These are phyloP conservation scores for Protomyces macrosporus DNA, from an alignment of 1,139 yeast species.

Conservation along the genomic window DNA sequence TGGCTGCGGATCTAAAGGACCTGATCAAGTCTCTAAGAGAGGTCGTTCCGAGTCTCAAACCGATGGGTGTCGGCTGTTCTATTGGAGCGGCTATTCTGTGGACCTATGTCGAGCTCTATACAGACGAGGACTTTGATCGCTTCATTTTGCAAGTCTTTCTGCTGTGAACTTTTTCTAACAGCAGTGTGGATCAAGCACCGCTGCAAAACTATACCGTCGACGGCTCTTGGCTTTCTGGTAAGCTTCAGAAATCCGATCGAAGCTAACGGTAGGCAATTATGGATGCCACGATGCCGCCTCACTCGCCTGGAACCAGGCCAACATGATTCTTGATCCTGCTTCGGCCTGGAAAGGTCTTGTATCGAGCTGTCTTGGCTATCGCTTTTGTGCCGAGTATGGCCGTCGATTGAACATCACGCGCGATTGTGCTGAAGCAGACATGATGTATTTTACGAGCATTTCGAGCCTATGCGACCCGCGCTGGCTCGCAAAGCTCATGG, in stretches of 20 bases:
- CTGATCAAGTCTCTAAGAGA: neutral
- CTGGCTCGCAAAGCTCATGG: slow-evolving; percentile 24
- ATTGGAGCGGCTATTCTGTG: slow-evolving; percentile 23
- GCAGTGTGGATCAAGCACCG: slow-evolving; percentile 19
- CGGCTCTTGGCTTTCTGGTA: slow-evolving; percentile 8
- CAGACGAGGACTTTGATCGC: neutral
- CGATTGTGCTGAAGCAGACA: neutral
- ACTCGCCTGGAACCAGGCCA: slow-evolving; percentile 21
- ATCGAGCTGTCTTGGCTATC: slow-evolving; percentile 14
- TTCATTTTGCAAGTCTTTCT: neutral
- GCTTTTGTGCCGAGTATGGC: slow-evolving; percentile 3
- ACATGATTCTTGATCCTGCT: neutral
- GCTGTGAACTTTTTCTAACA: neutral
- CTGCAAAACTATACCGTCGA: slow-evolving; percentile 17
- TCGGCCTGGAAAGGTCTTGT: slow-evolving; percentile 8
- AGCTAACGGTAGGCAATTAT: slow-evolving; percentile 2
- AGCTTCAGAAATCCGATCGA: neutral
- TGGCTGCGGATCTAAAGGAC: slow-evolving; percentile 13
- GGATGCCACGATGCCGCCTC: slow-evolving; percentile 26
- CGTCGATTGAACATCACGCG: neutral
- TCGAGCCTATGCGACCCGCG: neutral
- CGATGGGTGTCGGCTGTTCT: slow-evolving; percentile 19
- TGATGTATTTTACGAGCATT: slow-evolving; percentile 2
- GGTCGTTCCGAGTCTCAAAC: neutral
- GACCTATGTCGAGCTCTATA: slow-evolving; percentile 16